A percentile compares a stretch with the other conserved stretches of the same genome.
Evolutionary conservation across 129 eudicot species (phyloP).

Genomic region (Artemisia argyi): DNA sequence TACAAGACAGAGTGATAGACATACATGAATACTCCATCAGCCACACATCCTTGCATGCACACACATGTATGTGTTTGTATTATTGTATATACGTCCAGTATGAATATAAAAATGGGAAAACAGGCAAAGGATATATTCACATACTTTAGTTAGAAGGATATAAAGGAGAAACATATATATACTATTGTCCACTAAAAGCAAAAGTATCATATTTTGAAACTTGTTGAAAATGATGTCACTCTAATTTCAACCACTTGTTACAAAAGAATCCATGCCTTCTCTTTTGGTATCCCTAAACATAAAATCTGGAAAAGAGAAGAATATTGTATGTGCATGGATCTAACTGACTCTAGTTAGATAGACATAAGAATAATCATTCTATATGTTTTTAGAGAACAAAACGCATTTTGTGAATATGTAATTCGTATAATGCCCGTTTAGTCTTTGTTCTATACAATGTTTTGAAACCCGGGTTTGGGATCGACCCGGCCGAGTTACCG

Average conservation of each 20-base stretch:
- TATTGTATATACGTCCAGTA: neutral
- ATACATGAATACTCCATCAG: too few species aligned
- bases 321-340: neutral
- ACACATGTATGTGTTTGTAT: too few species aligned
- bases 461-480: too few species aligned
- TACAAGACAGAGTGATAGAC: too few species aligned
- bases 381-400: neutral
- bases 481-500: too few species aligned
- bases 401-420: neutral
- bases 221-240: neutral
- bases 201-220: slow-evolving; percentile 5
- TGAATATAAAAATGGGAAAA: neutral
- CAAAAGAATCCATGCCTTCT: slow-evolving; percentile 14
- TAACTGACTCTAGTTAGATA: neutral
- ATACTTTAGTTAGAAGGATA: slow-evolving; percentile 1
- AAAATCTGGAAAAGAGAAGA: neutral
- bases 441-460: too few species aligned
- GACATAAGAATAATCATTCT: neutral
- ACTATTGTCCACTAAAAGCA: slow-evolving; percentile 7
- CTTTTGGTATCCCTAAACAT: neutral
- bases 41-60: too few species aligned
- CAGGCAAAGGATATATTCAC: slow-evolving; percentile 7
- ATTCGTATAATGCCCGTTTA: too few species aligned
- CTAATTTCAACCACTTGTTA: neutral
- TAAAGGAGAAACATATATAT: neutral